Evolutionary conservation across 139 green algal genomes (phyloP).

Genomic region (Yamagishiella unicocca): DNA sequence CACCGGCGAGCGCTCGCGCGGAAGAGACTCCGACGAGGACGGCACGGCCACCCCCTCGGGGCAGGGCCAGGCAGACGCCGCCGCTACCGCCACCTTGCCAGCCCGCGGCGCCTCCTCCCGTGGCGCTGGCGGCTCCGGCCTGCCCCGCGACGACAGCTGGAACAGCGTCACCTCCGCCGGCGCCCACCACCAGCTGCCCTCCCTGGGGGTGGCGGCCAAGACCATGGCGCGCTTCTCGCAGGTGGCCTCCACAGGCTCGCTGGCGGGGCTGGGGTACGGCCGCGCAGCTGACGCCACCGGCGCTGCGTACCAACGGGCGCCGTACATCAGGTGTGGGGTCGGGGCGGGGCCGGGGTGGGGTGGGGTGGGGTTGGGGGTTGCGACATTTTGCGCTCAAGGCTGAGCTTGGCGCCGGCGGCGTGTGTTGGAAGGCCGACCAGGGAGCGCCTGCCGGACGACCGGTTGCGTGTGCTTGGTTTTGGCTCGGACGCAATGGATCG

Average conservation of each 20-base stretch:
- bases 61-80: background rate
- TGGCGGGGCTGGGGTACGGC: constrained; percentile 31
- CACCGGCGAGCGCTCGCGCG: background rate
- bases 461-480: too few relatives aligned
- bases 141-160: constrained; percentile 42
- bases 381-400: background rate
- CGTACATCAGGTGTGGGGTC: constrained; percentile 42
- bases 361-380: background rate
- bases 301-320: constrained; percentile 29
- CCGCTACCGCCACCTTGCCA: background rate
- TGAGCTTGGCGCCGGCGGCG: too few relatives aligned
- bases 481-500: too few relatives aligned
- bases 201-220: constrained; percentile 44
- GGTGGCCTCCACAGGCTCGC: constrained; percentile 15
- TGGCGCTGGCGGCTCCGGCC: too few relatives aligned
- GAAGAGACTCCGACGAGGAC: constrained; percentile 31
- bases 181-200: constrained; percentile 40
- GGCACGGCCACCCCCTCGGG: background rate
- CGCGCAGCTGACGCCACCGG: background rate
- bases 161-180: constrained; percentile 36
- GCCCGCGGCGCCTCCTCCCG: background rate
- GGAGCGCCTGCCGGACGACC: too few relatives aligned
- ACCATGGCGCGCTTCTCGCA: constrained; percentile 38
- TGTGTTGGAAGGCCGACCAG: too few relatives aligned
- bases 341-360: background rate